A percentile compares a stretch with the other conserved stretches of the same genome.
Evolutionary conservation across 257 asterid genomes (phyloP).

Genomic region (Cordia subcordata): DNA sequence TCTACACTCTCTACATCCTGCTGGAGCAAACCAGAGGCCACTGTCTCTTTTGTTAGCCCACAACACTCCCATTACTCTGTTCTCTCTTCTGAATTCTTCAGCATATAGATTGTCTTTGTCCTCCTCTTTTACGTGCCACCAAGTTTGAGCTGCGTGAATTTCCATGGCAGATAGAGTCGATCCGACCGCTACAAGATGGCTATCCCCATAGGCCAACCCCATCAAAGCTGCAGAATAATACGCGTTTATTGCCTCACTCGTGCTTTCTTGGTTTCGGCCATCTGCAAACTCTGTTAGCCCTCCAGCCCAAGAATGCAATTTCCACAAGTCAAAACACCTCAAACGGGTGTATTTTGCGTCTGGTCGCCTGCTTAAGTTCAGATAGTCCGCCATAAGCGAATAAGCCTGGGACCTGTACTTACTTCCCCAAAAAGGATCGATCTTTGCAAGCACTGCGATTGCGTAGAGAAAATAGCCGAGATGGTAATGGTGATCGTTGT

Average conservation of each 20-base stretch:
- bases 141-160: constrained; percentile 71
- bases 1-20: constrained; percentile 71
- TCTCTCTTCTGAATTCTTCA: constrained; percentile 49
- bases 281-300: constrained; percentile 90
- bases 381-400: constrained; percentile 76
- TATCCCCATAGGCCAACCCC: constrained; percentile 91
- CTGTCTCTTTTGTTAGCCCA: constrained; percentile 90
- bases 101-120: constrained; percentile 35
- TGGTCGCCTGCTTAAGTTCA: constrained; percentile 57
- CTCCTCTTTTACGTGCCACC: constrained; percentile 84
- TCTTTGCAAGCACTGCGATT: constrained; percentile 80
- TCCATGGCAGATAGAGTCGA: constrained; percentile 73
- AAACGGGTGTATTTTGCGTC: constrained; percentile 57
- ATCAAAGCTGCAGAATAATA: constrained; percentile 89
- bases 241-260: constrained; percentile 90
- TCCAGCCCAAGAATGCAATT: constrained; percentile 94
- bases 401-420: constrained; percentile 70
- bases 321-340: constrained; percentile 83
- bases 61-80: constrained; percentile 85
- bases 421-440: constrained; percentile 87
- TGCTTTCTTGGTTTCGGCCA: constrained; percentile 91
- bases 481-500: constrained; percentile 86
- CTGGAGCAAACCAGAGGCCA: constrained; percentile 88
- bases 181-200: constrained; percentile 69
- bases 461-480: constrained; percentile 84